These are phyloP conservation scores for Urostyla sp. DNA, from an alignment of 73 alveolate genomes.

Conservation along the genomic window DNA sequence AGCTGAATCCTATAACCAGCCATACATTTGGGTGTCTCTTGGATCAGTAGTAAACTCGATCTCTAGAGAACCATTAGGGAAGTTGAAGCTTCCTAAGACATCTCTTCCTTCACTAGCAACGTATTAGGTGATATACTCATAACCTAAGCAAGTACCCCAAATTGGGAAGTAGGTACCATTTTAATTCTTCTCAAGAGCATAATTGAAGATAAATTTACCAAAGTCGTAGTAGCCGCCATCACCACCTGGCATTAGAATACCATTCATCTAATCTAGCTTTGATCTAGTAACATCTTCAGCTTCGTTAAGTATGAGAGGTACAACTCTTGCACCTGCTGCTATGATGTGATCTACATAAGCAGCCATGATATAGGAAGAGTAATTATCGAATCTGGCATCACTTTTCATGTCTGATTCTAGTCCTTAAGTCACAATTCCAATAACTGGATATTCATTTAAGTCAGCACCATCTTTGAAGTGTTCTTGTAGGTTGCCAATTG, in stretches of 20 bases:
- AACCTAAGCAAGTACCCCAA: constrained; percentile 75
- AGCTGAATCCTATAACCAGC: neutral
- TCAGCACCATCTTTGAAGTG: too few species aligned
- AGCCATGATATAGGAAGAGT: constrained; percentile 59
- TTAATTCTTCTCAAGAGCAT: constrained; percentile 53
- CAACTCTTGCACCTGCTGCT: constrained; percentile 79
- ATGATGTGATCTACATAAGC: constrained; percentile 72
- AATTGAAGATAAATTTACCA: constrained; percentile 11
- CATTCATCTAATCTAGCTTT: constrained; percentile 56
- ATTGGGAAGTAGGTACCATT: constrained; percentile 68
- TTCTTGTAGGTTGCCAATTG: too few species aligned
- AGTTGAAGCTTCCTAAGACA: neutral
- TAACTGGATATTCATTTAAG: neutral
- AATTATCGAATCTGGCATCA: neutral
- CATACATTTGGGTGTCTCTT: neutral
- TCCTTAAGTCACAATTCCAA: constrained; percentile 16
- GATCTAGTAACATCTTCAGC: constrained; percentile 33
- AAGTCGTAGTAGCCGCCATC: constrained; percentile 41
- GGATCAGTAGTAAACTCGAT: neutral
- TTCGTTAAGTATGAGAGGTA: constrained; percentile 66
- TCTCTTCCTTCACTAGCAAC: constrained; percentile 32
- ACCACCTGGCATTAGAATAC: constrained; percentile 79
- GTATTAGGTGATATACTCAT: constrained; percentile 46
- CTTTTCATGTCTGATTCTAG: neutral
- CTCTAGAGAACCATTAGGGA: neutral